Conservation (phyloP, 2,329 filamentous ascomycete species). For the Nemania abortiva region DNA sequence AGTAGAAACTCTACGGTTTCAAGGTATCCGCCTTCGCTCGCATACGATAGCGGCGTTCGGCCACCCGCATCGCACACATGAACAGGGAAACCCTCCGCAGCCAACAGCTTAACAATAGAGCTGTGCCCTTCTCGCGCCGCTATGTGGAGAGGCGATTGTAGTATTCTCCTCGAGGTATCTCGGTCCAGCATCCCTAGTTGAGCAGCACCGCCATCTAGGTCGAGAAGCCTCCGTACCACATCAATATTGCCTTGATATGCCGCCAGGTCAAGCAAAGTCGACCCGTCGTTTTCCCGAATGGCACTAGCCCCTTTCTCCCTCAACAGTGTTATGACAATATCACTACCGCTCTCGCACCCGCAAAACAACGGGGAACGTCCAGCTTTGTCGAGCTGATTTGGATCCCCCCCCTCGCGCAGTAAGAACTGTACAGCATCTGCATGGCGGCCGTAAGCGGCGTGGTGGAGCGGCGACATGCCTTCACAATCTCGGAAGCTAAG, state of each 20-base stretch:
- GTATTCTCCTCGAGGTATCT: background rate
- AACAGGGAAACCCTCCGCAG: background rate
- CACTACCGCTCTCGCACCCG: slow-evolving; percentile 4
- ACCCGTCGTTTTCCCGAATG: background rate
- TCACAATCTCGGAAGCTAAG: background rate
- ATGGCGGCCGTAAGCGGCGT: slow-evolving; percentile 10
- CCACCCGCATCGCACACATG: background rate
- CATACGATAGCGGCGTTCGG: slow-evolving; percentile 6
- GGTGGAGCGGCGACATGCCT: slow-evolving; percentile 7
- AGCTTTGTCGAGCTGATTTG: slow-evolving; percentile 3
- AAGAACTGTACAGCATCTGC: background rate
- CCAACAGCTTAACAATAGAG: slow-evolving; percentile 3
- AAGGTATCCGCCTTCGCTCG: background rate
- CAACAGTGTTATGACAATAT: background rate
- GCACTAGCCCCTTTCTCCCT: background rate
- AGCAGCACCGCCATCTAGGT: background rate
- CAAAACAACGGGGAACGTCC: slow-evolving; percentile 6
- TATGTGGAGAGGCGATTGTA: background rate
- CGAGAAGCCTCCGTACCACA: slow-evolving; percentile 9
- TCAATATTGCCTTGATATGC: slow-evolving; percentile 5
- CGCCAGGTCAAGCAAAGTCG: slow-evolving; percentile 5
- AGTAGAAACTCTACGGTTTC: background rate
- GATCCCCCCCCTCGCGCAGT: slow-evolving; percentile 4
- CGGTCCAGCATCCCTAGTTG: background rate
- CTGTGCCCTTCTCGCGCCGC: slow-evolving; percentile 2